Percentiles rank a stretch among this genome's conserved stretches.
These are phyloP conservation scores for Heracleum sosnowskyi DNA, from an alignment of 129 eudicot species.

Conservation along the genomic window DNA sequence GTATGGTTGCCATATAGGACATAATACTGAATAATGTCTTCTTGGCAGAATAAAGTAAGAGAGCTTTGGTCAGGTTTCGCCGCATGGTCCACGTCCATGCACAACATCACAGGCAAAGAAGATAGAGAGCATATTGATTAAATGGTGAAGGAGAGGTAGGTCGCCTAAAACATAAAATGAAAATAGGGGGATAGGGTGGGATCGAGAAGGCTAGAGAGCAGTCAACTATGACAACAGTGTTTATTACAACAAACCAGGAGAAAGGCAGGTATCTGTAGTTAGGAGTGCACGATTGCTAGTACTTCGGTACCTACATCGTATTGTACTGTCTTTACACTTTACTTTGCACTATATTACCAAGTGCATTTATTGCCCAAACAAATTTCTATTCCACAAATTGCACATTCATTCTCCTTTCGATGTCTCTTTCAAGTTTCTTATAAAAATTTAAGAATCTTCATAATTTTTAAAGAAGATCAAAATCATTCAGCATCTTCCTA, in stretches of 20 bases:
- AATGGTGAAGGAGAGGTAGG: neutral
- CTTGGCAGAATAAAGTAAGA: neutral
- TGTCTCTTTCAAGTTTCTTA: too few relatives aligned
- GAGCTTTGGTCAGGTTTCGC: neutral
- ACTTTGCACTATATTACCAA: neutral
- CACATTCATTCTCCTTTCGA: too few relatives aligned
- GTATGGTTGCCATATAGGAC: neutral
- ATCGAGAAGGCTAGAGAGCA: neutral
- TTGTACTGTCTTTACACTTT: neutral
- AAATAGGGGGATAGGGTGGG: neutral
- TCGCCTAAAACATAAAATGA: neutral
- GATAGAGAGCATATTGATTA: neutral
- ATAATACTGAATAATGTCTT: neutral
- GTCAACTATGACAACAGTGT: neutral
- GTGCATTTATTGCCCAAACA: too few relatives aligned
- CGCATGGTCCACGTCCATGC: neutral
- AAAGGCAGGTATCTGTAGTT: neutral
- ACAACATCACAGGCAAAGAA: neutral
- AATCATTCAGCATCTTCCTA: too few relatives aligned
- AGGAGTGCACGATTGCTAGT: neutral
- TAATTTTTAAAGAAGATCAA: too few relatives aligned
- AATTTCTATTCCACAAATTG: too few relatives aligned
- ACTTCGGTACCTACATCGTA: too few relatives aligned
- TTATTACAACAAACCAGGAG: neutral
- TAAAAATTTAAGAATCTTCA: too few relatives aligned